Base-by-base conservation (phyloP, 495 filamentous ascomycete genomes). In the Penicillium paxilli region DNA sequence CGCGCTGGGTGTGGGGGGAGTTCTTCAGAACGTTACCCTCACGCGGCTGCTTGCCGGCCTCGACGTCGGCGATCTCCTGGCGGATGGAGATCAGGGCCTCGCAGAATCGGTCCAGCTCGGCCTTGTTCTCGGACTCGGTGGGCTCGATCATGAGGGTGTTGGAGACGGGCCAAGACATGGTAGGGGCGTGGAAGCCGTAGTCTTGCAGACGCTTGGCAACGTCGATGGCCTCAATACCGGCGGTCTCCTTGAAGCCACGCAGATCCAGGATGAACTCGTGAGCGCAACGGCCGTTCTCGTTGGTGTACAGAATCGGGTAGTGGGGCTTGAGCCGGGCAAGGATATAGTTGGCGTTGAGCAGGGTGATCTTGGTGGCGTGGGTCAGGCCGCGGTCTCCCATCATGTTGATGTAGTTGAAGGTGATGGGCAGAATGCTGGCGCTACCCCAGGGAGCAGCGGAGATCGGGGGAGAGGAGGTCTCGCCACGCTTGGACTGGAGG, bases 111-210 rank as follows among this genome's bases (percentile, higher is more conserved):
- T 98, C 95, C 1, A 98, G 82, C 75, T 98, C 94, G 55, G 88
- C 89, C 68, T 95, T 89, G 70, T 84, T 90, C 75, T 98, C 94
- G 16, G 87, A 91, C 75, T 98, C 94, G 0, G 94, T 98, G 26
- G 94, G 94, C 78, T 98, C 94, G 60, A 98, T 96, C 94, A 98
- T 98, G 17, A 98, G 83, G 1, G 94, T 98, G 70, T 94, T 94
- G 41, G 91, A 80, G 2, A 98, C 93, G 5, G 94, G 94, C 92
- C 92, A 98, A 65, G 86, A 91, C 94, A 98, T 98, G 41, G 94
- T 98, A 3, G 94, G 94, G 3, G 95, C 91, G 69, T 98, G 94
- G 83, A 98, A 98, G 37, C 94, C 94, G 68, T 96, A 98, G 66
- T 98, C 94, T 72, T 97, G 93, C 8, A 98, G 85, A 53, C 94